Percentiles rank a stretch among this genome's conserved stretches.
These are phyloP conservation scores for Aspergillus luchuensis DNA, from an alignment of 2,329 filamentous ascomycete genomes.

Conservation along the genomic window DNA sequence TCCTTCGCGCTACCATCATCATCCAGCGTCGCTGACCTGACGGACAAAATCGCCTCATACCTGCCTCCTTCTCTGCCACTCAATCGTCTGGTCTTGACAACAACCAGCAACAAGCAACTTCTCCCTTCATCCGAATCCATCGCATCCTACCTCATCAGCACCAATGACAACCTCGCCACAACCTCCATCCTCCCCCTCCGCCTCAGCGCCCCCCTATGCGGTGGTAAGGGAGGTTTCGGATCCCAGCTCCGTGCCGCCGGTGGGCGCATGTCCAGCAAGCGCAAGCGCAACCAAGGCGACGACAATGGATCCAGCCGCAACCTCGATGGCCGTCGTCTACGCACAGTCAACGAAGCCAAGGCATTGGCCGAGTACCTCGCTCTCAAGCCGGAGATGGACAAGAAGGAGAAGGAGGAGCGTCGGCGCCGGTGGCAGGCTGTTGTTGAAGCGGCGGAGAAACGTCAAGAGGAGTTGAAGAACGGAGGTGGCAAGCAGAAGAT, in stretches of 20 bases:
- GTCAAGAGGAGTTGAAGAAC: conserved; percentile 78
- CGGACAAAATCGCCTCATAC: conserved; percentile 59
- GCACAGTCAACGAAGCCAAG: conserved; percentile 94
- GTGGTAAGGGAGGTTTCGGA: conserved; percentile 97
- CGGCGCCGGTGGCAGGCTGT: conserved; percentile 82
- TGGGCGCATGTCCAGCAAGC: conserved; percentile 95
- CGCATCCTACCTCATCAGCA: conserved; percentile 60
- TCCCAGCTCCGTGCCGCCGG: conserved; percentile 95
- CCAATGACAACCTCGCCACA: conserved; percentile 38
- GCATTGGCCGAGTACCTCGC: conserved; percentile 91
- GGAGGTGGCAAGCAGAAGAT: conserved; percentile 68
- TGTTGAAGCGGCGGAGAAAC: conserved; percentile 78
- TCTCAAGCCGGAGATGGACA: conserved; percentile 96
- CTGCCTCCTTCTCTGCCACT: conserved; percentile 60
- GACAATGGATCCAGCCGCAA: conserved; percentile 91
- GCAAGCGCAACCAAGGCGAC: conserved; percentile 80
- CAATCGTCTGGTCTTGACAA: conserved; percentile 72
- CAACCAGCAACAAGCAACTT: conserved; percentile 74
- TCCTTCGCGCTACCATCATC: conserved; percentile 70
- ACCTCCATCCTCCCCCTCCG: conserved; percentile 80
- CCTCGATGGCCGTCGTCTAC: conserved; percentile 82
- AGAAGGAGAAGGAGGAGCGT: conserved; percentile 85
- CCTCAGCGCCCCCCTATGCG: conserved; percentile 75
- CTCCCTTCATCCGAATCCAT: conserved; percentile 55
- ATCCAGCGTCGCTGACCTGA: conserved; percentile 68